phyloP scores from a whole-genome alignment of 306 rosid species.

The Prunus davidiana region DNA sequence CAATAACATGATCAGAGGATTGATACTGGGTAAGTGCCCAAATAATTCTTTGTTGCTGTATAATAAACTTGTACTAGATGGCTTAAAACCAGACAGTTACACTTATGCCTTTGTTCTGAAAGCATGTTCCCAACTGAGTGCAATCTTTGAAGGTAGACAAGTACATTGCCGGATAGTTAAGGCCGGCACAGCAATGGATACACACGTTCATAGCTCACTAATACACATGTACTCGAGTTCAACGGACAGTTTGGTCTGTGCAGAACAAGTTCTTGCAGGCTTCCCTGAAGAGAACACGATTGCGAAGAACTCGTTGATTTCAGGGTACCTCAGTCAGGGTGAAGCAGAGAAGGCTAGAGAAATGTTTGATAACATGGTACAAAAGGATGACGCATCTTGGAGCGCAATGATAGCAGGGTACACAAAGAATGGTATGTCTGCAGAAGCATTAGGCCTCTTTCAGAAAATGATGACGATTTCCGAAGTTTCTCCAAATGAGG shows the following conservation, averaged over 20 bases:
- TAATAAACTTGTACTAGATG: conserved; percentile 23
- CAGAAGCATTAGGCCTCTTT: conserved; percentile 32
- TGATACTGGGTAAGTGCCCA: conserved; percentile 18
- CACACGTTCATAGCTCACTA: conserved; percentile 40
- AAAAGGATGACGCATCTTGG: conserved; percentile 50
- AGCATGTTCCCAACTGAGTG: conserved; percentile 47
- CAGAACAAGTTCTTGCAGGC: conserved; percentile 35
- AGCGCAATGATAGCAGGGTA: conserved; percentile 48
- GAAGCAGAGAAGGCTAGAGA: conserved; percentile 32
- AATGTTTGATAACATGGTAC: conserved; percentile 30
- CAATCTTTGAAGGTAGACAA: conserved; percentile 41
- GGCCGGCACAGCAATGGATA: conserved; percentile 30
- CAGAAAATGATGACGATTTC: conserved; percentile 30
- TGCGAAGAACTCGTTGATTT: conserved; percentile 38
- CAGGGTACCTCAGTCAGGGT: conserved; percentile 43
- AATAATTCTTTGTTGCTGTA: conserved; percentile 29
- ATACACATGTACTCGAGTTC: conserved; percentile 40
- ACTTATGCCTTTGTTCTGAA: conserved; percentile 45
- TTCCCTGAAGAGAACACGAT: conserved; percentile 27
- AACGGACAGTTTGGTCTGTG: conserved; percentile 23
- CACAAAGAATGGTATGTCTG: conserved; percentile 29
- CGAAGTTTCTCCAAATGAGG: conserved; percentile 35
- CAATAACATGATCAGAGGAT: conserved; percentile 43
- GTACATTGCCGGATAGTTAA: conserved; percentile 44
- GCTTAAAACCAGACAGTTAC: conserved; percentile 37